Evolutionary conservation across 306 rosid genomes (phyloP).

Genomic region (Pyrus bretschneideri): DNA sequence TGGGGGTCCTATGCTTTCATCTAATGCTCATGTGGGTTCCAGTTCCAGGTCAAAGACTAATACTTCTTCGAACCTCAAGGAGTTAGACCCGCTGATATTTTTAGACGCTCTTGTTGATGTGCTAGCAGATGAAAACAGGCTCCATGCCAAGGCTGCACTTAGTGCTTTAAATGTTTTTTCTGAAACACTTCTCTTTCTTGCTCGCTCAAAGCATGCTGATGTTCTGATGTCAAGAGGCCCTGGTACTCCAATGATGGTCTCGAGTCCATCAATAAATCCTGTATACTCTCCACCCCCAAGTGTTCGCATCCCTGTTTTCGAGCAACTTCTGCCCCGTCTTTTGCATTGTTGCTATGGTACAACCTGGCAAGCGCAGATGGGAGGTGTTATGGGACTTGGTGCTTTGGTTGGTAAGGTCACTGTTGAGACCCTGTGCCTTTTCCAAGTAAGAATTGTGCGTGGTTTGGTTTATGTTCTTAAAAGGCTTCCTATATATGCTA

Average conservation of each 20-base stretch:
- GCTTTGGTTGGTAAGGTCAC: slow-evolving; percentile 98
- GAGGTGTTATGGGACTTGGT: slow-evolving; percentile 98
- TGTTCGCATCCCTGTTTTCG: slow-evolving; percentile 90
- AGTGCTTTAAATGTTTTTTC: slow-evolving; percentile 76
- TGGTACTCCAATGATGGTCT: slow-evolving; percentile 95
- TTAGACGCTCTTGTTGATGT: slow-evolving; percentile 98
- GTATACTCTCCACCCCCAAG: slow-evolving; percentile 98
- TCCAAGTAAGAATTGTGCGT: slow-evolving; percentile 88
- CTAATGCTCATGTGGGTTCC: slow-evolving; percentile 46
- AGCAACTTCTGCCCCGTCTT: slow-evolving; percentile 91
- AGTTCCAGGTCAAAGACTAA: slow-evolving; percentile 57
- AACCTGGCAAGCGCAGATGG: slow-evolving; percentile 97
- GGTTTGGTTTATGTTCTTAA: slow-evolving; percentile 90
- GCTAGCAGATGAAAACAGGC: slow-evolving; percentile 89
- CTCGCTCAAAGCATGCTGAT: slow-evolving; percentile 93
- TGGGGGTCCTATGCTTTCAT: slow-evolving; percentile 56
- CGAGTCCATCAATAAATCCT: slow-evolving; percentile 96
- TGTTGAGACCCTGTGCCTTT: slow-evolving; percentile 78
- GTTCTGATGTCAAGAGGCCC: slow-evolving; percentile 86
- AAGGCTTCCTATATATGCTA: slow-evolving; percentile 89
- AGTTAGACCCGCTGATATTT: slow-evolving; percentile 88
- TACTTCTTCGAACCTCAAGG: slow-evolving; percentile 76
- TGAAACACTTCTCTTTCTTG: slow-evolving; percentile 89
- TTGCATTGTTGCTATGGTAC: slow-evolving; percentile 97
- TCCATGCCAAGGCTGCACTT: slow-evolving; percentile 92